Evolutionary conservation across 2,329 filamentous ascomycete genomes (phyloP).

Genomic region (Blumeria hordei): DNA sequence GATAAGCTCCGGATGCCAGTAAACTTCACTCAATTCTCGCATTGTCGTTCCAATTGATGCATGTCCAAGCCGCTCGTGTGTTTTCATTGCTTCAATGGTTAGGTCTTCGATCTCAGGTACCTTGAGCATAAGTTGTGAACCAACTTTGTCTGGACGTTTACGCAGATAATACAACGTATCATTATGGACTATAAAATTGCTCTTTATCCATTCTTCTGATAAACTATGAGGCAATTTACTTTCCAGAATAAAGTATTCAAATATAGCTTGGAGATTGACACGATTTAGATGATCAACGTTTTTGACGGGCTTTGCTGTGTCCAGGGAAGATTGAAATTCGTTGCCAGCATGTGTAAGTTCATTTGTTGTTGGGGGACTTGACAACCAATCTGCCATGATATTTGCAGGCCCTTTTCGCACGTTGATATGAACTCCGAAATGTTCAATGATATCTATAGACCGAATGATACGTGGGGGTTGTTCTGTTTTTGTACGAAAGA

Average conservation of each 20-base stretch:
- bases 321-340: background rate
- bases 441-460: constrained; percentile 1
- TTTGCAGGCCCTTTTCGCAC: background rate
- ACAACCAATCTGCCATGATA: constrained; percentile 1
- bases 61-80: background rate
- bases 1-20: background rate
- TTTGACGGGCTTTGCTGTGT: background rate
- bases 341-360: background rate
- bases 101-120: constrained; percentile 1
- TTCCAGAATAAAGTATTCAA: background rate
- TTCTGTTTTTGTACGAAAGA: background rate
- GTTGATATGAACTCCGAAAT: constrained; percentile 1
- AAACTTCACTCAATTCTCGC: background rate
- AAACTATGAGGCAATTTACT: background rate
- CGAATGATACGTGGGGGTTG: background rate
- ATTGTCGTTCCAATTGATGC: background rate
- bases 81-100: background rate
- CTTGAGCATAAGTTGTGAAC: background rate
- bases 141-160: background rate
- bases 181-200: background rate
- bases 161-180: constrained; percentile 1
- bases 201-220: constrained; percentile 1
- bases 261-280: background rate
- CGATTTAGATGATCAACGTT: background rate
- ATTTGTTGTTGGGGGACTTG: background rate